Base-by-base conservation (phyloP, 768 basidiomycete species). In the Boletus vinaceobasis region DNA sequence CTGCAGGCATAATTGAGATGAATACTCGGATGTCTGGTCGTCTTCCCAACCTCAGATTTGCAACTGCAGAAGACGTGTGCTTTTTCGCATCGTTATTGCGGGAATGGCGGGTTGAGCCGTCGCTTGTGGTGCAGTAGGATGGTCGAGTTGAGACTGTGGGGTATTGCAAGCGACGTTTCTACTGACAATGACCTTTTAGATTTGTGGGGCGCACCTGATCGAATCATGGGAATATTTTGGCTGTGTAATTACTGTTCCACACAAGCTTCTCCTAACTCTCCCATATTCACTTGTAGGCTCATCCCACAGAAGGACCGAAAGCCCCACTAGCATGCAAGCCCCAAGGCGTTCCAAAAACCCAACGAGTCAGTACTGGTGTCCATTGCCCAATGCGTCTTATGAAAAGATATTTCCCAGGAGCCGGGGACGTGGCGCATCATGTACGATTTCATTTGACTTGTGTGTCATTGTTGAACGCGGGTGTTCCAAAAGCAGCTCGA, bases 101-200 rank as follows among this genome's bases (percentile, higher is more conserved):
- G 17, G 83, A 84, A 43, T 85, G 77, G 77, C 73, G 67, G 31
- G 63, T 85, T 11, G 75, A 79, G 48, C 79, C 81, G 1, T 50
- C 74, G n/a, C 62, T 83, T 27, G 46, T 56, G 21, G 47, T 32
- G 43, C 45, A 54, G 26, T 44, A 42, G 5, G 27, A 48, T 4
- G 59, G 67, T 29, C 52, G 43, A 31, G 33, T 45, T 4, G 62
- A 65, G 47, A 64, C 53, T 2, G 46, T n/a, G n/a, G n/a, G n/a
- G n/a, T n/a, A n/a, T n/a, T n/a, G n/a, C n/a, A n/a, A n/a, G n/a
- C n/a, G n/a, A n/a, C n/a, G n/a, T n/a, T n/a, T n/a, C n/a, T n/a
- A n/a, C n/a, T n/a, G n/a, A n/a, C n/a, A n/a, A n/a, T n/a, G n/a
- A 17, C 36, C 36, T 36, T 7, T 36, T 3, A 37, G 17, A 37